These are phyloP conservation scores for Cutaneotrichosporon sp. DNA, from an alignment of 1,284 basidiomycete species.

Conservation along the genomic window DNA sequence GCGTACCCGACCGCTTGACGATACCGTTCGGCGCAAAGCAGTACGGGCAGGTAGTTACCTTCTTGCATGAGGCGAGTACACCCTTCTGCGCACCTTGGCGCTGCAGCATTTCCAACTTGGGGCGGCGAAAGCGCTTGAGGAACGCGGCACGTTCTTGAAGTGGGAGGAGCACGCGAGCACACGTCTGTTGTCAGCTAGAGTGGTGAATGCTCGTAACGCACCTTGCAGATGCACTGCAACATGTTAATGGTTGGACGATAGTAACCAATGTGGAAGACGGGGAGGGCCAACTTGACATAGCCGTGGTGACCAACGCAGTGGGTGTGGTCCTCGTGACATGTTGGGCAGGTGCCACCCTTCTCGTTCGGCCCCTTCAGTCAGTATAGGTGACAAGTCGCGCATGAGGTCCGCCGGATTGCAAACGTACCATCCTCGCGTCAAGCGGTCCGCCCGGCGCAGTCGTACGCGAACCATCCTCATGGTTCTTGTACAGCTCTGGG, in stretches of 20 bases:
- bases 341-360: conserved; percentile 89
- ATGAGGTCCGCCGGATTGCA: not conserved
- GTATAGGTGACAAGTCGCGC: not conserved
- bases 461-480: conserved; percentile 54
- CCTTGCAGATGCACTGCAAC: conserved; percentile 95
- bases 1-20: conserved; percentile 91
- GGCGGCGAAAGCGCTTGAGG: conserved; percentile 83
- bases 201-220: conserved; percentile 38
- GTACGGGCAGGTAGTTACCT: conserved; percentile 88
- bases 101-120: conserved; percentile 90
- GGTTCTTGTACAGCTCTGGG: conserved; percentile 76
- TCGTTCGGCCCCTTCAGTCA: conserved; percentile 82
- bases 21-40: conserved; percentile 91
- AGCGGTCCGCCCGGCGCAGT: conserved; percentile 90
- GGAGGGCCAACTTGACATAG: conserved; percentile 92
- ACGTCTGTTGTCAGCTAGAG: conserved; percentile 62
- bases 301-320: conserved; percentile 98
- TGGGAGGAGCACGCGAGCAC: conserved; percentile 88
- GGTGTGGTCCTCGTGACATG: conserved; percentile 86
- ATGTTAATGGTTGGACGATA: conserved; percentile 94
- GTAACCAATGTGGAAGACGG: conserved; percentile 97
- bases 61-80: conserved; percentile 85
- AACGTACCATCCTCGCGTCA: conserved; percentile 74
- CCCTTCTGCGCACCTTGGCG: conserved; percentile 81
- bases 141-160: conserved; percentile 80